Base-by-base conservation (phyloP, 192 early-diverging fungal genomes). In the Pilaira anomala region DNA sequence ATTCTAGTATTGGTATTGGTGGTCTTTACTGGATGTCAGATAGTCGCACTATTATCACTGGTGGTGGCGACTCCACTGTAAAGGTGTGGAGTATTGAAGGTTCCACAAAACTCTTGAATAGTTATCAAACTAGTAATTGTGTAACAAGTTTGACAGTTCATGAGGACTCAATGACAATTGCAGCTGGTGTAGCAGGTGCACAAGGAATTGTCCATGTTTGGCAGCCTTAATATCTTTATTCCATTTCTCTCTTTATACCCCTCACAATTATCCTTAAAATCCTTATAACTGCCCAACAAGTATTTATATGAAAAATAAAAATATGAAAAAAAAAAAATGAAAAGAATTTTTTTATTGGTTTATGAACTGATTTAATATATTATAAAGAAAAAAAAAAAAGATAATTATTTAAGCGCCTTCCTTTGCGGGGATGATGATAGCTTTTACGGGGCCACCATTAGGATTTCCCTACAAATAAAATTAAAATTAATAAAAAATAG, bases 171-270 rank as follows among this genome's bases (percentile, higher is more conserved):
- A 53, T 56, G 44, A 51, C 36, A 12, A 48, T 69, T 18, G 53
- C 53, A 30, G 67, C 67, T 40, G 67, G 67, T 25, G 67, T 69
- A 16, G 42, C 44, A 62, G 67, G 67, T n/a, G 22, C 67, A 7
- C 59, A 61, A 29, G 59, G 60, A 16, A n/a, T 63, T 46, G 67
- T 69, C 3, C 55, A 59, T 24, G 26, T 68, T 21, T 68, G 66
- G 66, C 48, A 44, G 16, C 57, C 49, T 2, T 68, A 52, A 60
- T 16, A 40, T 40, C 16, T 19, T 46, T 46, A 46, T 46, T 46
- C 13, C 44, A 46, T 46, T 16, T 21, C 30, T 16, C 54, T 39
- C 28, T 30, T 14, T 16, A 52, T 28, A 16, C 21, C 25, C 21
- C n/a, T 52, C 28, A 16, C 24, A 52, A 16, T 52, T 6, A 7